Percentiles rank a stretch among this genome's conserved stretches.
phyloP scores from a whole-genome alignment of 352 stramenopile species.

The Thalassiosira gravida region DNA sequence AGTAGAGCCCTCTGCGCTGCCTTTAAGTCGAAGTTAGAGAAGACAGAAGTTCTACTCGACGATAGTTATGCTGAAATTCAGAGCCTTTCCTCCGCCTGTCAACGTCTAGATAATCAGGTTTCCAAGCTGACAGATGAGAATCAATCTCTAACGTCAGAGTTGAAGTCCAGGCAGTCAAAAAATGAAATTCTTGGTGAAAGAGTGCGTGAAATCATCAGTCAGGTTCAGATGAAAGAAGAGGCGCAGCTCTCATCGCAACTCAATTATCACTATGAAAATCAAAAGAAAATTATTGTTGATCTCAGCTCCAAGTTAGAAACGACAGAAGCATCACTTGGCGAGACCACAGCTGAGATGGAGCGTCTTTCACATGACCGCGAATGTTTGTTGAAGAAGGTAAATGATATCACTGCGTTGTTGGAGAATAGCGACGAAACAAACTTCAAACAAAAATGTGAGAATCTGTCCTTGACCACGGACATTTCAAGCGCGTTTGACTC shows the following conservation, averaged over 20 bases:
- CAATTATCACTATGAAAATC: too few relatives aligned
- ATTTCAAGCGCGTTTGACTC: constrained; percentile 7
- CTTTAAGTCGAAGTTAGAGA: constrained; percentile 4
- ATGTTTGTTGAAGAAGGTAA: background rate
- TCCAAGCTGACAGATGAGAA: constrained; percentile 4
- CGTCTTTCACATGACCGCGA: constrained; percentile 10
- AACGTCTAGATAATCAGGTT: background rate
- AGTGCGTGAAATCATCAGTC: constrained; percentile 11
- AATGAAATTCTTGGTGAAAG: background rate
- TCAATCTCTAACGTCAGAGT: background rate
- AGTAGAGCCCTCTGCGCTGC: too few relatives aligned
- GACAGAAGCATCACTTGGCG: constrained; percentile 30
- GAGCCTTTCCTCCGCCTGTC: too few relatives aligned
- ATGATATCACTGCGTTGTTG: background rate
- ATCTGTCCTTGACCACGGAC: background rate
- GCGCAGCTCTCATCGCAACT: background rate
- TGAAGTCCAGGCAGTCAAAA: too few relatives aligned
- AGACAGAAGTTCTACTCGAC: too few relatives aligned
- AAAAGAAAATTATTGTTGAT: background rate
- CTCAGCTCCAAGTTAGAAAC: constrained; percentile 45
- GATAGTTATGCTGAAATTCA: too few relatives aligned
- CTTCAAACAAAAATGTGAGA: background rate
- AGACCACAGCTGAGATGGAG: constrained; percentile 39
- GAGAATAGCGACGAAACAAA: background rate
- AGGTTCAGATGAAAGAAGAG: background rate